A percentile compares a stretch with the other conserved stretches of the same genome.
Conservation (phyloP, 1,284 basidiomycete genomes). For the Microbotryum intermedium region DNA sequence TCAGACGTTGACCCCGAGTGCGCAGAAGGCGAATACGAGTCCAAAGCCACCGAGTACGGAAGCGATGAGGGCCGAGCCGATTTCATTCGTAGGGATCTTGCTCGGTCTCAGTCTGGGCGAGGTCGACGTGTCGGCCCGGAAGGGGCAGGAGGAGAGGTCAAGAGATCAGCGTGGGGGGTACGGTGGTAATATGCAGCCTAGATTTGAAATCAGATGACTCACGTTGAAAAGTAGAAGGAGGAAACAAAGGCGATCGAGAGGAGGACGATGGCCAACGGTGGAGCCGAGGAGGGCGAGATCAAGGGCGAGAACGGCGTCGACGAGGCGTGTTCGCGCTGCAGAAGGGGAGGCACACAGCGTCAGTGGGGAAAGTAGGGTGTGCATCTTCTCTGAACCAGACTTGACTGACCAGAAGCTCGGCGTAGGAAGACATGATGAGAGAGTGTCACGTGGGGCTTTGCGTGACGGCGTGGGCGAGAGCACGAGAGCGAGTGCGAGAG, state of each 20-base stretch:
- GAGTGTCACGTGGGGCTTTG: neutral
- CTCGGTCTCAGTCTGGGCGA: neutral
- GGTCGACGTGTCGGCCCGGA: neutral
- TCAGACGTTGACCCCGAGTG: slow-evolving; percentile 12
- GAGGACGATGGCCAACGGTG: slow-evolving; percentile 62
- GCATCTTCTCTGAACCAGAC: neutral
- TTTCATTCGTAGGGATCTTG: slow-evolving; percentile 1
- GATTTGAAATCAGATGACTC: slow-evolving; percentile 29
- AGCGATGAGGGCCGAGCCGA: slow-evolving; percentile 6
- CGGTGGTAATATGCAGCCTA: neutral
- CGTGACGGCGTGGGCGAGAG: no score
- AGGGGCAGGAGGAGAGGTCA: neutral
- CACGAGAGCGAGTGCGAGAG: no score
- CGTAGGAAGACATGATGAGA: neutral
- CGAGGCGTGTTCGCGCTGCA: slow-evolving; percentile 49
- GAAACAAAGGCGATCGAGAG: slow-evolving; percentile 65
- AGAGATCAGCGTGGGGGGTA: neutral
- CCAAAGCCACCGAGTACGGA: slow-evolving; percentile 11
- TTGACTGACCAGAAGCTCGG: neutral
- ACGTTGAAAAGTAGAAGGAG: slow-evolving; percentile 85
- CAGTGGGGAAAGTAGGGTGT: no score
- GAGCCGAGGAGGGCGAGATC: slow-evolving; percentile 56
- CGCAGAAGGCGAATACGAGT: slow-evolving; percentile 17
- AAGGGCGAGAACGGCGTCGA: slow-evolving; percentile 58
- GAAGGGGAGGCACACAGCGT: neutral